A percentile compares a stretch with the other conserved stretches of the same genome.
Evolutionary conservation across 257 asterid genomes (phyloP).

Genomic region (Lavandula angustifolia): DNA sequence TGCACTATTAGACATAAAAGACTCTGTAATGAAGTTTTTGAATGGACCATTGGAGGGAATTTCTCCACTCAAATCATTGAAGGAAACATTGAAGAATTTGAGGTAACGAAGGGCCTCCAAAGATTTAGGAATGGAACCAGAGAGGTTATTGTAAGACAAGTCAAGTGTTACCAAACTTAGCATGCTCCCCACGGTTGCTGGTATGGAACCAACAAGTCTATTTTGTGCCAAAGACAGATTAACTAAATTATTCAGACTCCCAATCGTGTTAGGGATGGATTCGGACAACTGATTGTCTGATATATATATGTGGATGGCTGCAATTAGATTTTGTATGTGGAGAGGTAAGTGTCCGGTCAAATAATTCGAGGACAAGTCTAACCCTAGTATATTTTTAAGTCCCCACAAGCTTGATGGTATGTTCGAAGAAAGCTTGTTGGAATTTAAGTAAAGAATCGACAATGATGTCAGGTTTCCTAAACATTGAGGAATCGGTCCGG

Average conservation of each 20-base stretch:
- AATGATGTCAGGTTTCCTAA: slow-evolving; percentile 24
- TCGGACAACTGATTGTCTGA: background rate
- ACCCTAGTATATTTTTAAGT: no score
- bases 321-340: slow-evolving; percentile 13
- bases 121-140: slow-evolving; percentile 31
- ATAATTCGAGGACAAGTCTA: slow-evolving; percentile 28
- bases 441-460: background rate
- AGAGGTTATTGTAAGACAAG: slow-evolving; percentile 15
- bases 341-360: no score
- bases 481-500: slow-evolving; percentile 32
- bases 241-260: background rate
- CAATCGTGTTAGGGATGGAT: slow-evolving; percentile 16
- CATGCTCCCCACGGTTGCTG: slow-evolving; percentile 15
- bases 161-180: slow-evolving; percentile 15
- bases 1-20: background rate
- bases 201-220: slow-evolving; percentile 18
- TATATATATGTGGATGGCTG: background rate
- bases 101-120: slow-evolving; percentile 16
- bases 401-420: no score
- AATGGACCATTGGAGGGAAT: slow-evolving; percentile 35
- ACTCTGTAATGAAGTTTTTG: slow-evolving; percentile 28
- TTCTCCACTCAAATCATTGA: slow-evolving; percentile 32
- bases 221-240: background rate
- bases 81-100: slow-evolving; percentile 28
- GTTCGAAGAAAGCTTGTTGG: slow-evolving; percentile 29